These are phyloP conservation scores for Tremella yokohamensis DNA, from an alignment of 768 basidiomycete genomes.

Conservation along the genomic window DNA sequence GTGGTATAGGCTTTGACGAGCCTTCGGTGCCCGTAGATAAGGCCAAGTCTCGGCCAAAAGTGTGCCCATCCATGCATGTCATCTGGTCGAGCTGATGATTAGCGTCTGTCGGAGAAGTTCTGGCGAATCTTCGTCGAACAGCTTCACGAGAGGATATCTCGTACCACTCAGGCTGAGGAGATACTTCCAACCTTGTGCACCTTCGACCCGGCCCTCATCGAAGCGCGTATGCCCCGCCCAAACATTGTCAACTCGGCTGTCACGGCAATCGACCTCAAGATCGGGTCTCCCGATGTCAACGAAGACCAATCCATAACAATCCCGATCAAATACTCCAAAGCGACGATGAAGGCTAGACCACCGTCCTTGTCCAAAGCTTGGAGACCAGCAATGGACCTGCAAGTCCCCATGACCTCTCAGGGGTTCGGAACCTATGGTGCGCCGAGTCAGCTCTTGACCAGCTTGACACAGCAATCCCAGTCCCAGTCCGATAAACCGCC, in stretches of 20 bases:
- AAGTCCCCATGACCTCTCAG: slow-evolving; percentile 26
- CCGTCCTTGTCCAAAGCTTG: slow-evolving; percentile 70
- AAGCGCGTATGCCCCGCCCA: slow-evolving; percentile 51
- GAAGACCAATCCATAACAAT: slow-evolving; percentile 73
- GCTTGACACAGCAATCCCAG: slow-evolving; percentile 24
- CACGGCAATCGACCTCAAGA: slow-evolving; percentile 62
- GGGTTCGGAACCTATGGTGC: slow-evolving; percentile 21
- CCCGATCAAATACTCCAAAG: slow-evolving; percentile 71
- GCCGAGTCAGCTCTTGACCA: slow-evolving; percentile 27
- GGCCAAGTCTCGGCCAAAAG: slow-evolving; percentile 57
- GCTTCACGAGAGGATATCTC: slow-evolving; percentile 29
- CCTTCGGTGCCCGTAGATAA: slow-evolving; percentile 37
- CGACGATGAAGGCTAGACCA: slow-evolving; percentile 66
- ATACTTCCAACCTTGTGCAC: slow-evolving; percentile 60
- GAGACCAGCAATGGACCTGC: slow-evolving; percentile 45
- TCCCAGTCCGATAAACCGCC: slow-evolving; percentile 3
- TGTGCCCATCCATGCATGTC: slow-evolving; percentile 42
- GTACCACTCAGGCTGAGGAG: slow-evolving; percentile 29
- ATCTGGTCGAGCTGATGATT: slow-evolving; percentile 4
- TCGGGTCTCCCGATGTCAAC: slow-evolving; percentile 70
- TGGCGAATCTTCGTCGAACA: slow-evolving; percentile 53
- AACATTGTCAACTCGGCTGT: slow-evolving; percentile 67
- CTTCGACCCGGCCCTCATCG: slow-evolving; percentile 63
- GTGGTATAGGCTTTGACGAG: slow-evolving; percentile 39
- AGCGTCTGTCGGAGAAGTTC: slow-evolving; percentile 75